Evolutionary conservation across 2,329 filamentous ascomycete species (phyloP), one percentile per base, ranked within the genome.

Genomic region (Phyllosticta citribraziliensis): DNA sequence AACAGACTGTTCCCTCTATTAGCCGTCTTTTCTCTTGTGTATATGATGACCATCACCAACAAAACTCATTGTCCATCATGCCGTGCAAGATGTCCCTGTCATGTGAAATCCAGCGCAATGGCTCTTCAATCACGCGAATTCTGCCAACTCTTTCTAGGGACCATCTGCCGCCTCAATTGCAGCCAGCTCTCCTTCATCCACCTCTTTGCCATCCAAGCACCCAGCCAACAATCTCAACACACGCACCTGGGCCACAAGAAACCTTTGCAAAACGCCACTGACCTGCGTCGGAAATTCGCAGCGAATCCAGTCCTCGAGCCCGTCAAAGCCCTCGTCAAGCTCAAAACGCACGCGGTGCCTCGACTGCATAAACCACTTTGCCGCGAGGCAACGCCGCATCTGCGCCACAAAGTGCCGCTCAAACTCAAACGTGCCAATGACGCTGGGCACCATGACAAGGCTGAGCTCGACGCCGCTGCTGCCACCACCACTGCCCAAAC

Each of bases 341-440:
- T 24, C 35, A 19, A 60, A 20, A 1, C 40, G 53, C n/a, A 60
- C 58, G 11, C 35, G 22, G 27, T 60, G 58, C 12, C 58, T 33
- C 40, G 52, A 55, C 14, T 20, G 11, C 11, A 47, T 27, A 25
- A 60, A 60, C 59, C 59, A 61, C 25, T 51, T 51, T 35, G 56
- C 52, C 54, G 25, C 24, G 47, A 61, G 55, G 24, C 56, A 55
- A 10, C 58, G 58, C 58, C 55, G 52, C 19, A 60, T 40, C 5
- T 53, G 35, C 40, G 35, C 35, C 24, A 50, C 24, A 50, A 60
- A 60, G 24, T 56, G 30, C 52, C 55, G 52, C 40, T 56, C 53
- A 52, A 60, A 60, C 35, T 60, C 52, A 52, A 55, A 60, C 10
- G 58, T 60, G n/a, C 58, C 58, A 47, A 60, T 30, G 24, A 60